Conservation (phyloP, 192 early-diverging fungal species). For the Spizellomyces punctatus region DNA sequence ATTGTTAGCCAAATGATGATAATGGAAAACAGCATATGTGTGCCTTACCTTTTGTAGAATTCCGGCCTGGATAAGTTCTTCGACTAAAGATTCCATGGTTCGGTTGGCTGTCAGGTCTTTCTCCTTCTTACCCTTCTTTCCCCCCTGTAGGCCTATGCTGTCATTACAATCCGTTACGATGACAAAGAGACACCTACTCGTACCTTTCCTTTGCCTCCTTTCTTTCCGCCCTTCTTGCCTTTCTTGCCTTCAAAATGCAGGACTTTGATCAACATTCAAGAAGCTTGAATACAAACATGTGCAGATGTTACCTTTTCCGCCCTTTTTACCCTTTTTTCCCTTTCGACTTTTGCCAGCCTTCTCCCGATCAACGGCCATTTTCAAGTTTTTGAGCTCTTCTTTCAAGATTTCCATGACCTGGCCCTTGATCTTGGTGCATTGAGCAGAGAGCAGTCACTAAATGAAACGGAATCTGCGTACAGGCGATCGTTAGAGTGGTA, state of each 20-base stretch:
- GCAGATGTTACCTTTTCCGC: slow-evolving; percentile 9
- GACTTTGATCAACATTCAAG: slow-evolving; percentile 5
- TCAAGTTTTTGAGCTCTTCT: slow-evolving; percentile 64
- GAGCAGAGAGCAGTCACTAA: no score
- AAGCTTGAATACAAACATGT: background rate
- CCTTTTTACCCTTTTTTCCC: slow-evolving; percentile 52
- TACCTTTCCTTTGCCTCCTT: slow-evolving; percentile 54
- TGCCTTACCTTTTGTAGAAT: slow-evolving; percentile 51
- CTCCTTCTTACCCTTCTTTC: slow-evolving; percentile 66
- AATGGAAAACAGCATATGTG: background rate
- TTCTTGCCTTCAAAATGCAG: slow-evolving; percentile 44
- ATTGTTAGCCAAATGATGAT: background rate
- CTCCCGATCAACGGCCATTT: slow-evolving; percentile 56
- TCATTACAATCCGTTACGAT: background rate
- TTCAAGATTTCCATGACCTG: slow-evolving; percentile 62
- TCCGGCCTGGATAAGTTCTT: slow-evolving; percentile 58
- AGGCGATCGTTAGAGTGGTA: slow-evolving; percentile 12
- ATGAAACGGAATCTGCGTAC: background rate
- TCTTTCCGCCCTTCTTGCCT: slow-evolving; percentile 52
- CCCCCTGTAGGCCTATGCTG: slow-evolving; percentile 23
- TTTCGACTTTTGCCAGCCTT: slow-evolving; percentile 58
- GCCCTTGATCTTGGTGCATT: slow-evolving; percentile 50
- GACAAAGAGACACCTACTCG: background rate
- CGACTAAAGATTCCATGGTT: slow-evolving; percentile 62
- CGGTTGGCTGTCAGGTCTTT: slow-evolving; percentile 65